These are phyloP conservation scores for Pezizomycotina sp. DNA, from an alignment of 2,329 filamentous ascomycete species.

Conservation along the genomic window DNA sequence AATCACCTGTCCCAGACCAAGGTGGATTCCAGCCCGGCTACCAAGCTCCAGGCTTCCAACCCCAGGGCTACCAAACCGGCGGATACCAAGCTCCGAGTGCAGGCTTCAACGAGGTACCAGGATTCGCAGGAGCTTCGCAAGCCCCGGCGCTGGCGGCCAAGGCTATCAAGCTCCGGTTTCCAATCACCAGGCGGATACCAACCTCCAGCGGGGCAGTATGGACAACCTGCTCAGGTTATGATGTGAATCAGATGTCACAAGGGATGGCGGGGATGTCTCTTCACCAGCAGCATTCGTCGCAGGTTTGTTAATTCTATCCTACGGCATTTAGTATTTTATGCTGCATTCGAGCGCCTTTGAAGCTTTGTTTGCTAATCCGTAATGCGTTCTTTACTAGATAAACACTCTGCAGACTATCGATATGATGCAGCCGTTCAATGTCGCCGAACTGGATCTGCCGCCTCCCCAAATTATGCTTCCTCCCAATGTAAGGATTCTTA, in stretches of 20 bases:
- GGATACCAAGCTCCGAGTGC: slow-evolving; percentile 29
- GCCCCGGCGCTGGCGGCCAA: slow-evolving; percentile 33
- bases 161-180: too few relatives aligned
- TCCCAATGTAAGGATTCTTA: slow-evolving; percentile 56
- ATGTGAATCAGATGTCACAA: slow-evolving; percentile 61
- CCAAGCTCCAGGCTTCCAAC: slow-evolving; percentile 29
- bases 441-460: slow-evolving; percentile 76
- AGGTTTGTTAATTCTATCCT: slow-evolving; percentile 33
- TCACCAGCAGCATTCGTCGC: slow-evolving; percentile 35
- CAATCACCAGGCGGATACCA: slow-evolving; percentile 44
- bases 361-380: slow-evolving; percentile 32
- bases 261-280: slow-evolving; percentile 68
- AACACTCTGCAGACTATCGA: slow-evolving; percentile 37
- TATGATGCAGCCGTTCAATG: slow-evolving; percentile 84
- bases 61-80: slow-evolving; percentile 31
- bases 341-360: slow-evolving; percentile 69
- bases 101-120: slow-evolving; percentile 24
- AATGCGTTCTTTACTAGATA: slow-evolving; percentile 5
- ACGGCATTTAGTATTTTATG: slow-evolving; percentile 29
- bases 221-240: slow-evolving; percentile 35
- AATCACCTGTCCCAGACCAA: slow-evolving; percentile 34
- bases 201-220: slow-evolving; percentile 39
- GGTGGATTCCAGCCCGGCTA: slow-evolving; percentile 30
- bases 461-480: slow-evolving; percentile 84
- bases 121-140: slow-evolving; percentile 28